Evolutionary conservation across 2,329 filamentous ascomycete genomes (phyloP), one percentile per base, ranked within the genome.

Genomic region (Clarireedia paspali): DNA sequence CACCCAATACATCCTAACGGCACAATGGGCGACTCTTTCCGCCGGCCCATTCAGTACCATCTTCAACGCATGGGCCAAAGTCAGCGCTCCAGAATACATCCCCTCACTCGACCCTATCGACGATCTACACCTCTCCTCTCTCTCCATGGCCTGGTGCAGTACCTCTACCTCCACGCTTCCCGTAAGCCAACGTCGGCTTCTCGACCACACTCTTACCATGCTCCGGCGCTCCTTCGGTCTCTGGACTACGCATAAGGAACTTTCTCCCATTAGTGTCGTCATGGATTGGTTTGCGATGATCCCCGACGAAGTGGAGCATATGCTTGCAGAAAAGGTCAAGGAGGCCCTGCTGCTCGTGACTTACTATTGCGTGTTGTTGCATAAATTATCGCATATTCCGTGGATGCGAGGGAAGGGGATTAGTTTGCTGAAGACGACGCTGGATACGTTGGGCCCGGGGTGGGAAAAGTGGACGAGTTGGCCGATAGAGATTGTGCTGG

Each of bases 381-480:
- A 74, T 60, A 62, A 64, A 17, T 45, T 73, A 30, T 67, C 68
- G 12, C 55, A 66, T 24, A 59, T 68, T 44, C 76, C 73, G 72
- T 77, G 74, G 73, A 70, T 74, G 63, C 64, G 70, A 3, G 71
- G 73, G 12, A 75, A 73, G 68, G 70, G 70, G 4, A 63, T 64
- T 38, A 68, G 69, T 44, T 59, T 75, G n/a, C 60, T 76, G 20
- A 62, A 60, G 42, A 70, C 70, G 36, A 66, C 75, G 40, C 50
- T 66, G n/a, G 58, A 57, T 45, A 62, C 59, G 17, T 36, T 68
- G 26, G 60, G 56, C 10, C 45, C 46, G 14, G 55, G 56, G 4
- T 67, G 63, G 62, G 64, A 66, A 30, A 40, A 47, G 38, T 64
- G 59, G 60, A 63, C 59, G 38, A 45, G 36, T 3, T 68, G 66